Base-by-base conservation (phyloP, 1,284 basidiomycete species). In the Psilocybe mexicana region DNA sequence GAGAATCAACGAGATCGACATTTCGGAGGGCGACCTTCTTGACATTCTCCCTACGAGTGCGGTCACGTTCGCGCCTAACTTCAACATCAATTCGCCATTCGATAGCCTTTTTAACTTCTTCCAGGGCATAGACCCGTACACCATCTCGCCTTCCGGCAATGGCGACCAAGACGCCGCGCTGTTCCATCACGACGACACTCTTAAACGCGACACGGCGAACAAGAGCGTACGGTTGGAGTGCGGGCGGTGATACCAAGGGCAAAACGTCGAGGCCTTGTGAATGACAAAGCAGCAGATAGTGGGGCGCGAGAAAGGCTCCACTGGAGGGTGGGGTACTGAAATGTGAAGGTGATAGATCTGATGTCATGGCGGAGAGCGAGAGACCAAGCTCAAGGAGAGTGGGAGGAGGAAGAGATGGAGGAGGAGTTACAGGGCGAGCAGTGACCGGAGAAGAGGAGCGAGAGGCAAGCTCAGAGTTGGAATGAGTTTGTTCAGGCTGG, bases 1-100 rank as follows among this genome's bases (percentile, higher is more conserved):
- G 76, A 14, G 67, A 55, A 46, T 78, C 77, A 24, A 63, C 58
- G 26, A 63, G 60, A 43, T 73, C 72, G 30, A 74, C 55, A 45
- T 61, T 71, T 65, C 69, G 73, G 63, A 65, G 69, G 61, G 66
- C 60, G 14, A 74, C 33, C 62, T 82, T 85, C 69, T 87, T 90
- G 30, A 81, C 78, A 56, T 82, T 83, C 64, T 92, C 87, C 54
- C 86, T 78, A 50, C 85, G 81, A 30, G 75, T 74, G 26, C 84
- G 82, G 49, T 93, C 90, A 45, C 82, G 80, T 69, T 93, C 88
- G 57, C 88, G 78, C 45, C 84, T 81, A 57, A 87, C 72, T 69
- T 93, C 91, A n/a, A 87, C 80, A 5, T 93, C 90, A 61, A 93
- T 83, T 12, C 91, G 81, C 90, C 90, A 92, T 71, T 93, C 91